A percentile compares a stretch with the other conserved stretches of the same genome.
phyloP scores from a whole-genome alignment of 176 grass and related monocot genomes.

The Lolium rigidum region DNA sequence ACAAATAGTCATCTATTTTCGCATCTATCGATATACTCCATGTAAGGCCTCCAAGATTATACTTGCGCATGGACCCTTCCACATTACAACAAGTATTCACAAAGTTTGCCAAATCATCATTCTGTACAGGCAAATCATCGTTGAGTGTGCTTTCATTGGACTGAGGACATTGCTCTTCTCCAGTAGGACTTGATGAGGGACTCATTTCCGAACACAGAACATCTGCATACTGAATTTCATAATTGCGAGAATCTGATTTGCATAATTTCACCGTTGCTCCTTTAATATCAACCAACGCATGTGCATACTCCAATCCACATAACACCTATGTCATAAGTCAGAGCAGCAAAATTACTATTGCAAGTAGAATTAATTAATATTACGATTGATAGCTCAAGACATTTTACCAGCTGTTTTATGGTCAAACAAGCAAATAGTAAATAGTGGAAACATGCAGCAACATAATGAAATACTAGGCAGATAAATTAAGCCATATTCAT shows the following conservation, averaged over 20 bases:
- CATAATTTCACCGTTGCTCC: constrained; percentile 40
- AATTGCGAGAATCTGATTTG: constrained; percentile 39
- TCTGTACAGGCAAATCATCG: constrained; percentile 7
- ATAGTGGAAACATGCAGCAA: neutral
- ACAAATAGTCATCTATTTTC: constrained; percentile 78
- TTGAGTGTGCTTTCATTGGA: constrained; percentile 22
- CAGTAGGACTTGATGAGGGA: constrained; percentile 53
- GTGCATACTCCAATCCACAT: constrained; percentile 85
- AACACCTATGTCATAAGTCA: constrained; percentile 58
- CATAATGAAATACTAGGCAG: neutral
- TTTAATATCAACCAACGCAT: constrained; percentile 73
- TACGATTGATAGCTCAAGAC: neutral
- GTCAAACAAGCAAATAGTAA: constrained; percentile 1
- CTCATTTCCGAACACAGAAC: constrained; percentile 66
- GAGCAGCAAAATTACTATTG: constrained; percentile 15
- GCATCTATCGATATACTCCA: constrained; percentile 62
- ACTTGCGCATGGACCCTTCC: constrained; percentile 49
- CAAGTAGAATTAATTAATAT: constrained; percentile 24
- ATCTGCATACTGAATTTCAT: constrained; percentile 65
- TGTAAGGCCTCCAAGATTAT: constrained; percentile 72
- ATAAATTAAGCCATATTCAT: neutral
- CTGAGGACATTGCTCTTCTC: constrained; percentile 32
- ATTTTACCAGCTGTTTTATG: constrained; percentile 9
- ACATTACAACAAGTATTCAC: constrained; percentile 46
- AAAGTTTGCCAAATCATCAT: constrained; percentile 44